phyloP scores from a whole-genome alignment of 148 eudicot genomes.

The Chenopodium formosanum region DNA sequence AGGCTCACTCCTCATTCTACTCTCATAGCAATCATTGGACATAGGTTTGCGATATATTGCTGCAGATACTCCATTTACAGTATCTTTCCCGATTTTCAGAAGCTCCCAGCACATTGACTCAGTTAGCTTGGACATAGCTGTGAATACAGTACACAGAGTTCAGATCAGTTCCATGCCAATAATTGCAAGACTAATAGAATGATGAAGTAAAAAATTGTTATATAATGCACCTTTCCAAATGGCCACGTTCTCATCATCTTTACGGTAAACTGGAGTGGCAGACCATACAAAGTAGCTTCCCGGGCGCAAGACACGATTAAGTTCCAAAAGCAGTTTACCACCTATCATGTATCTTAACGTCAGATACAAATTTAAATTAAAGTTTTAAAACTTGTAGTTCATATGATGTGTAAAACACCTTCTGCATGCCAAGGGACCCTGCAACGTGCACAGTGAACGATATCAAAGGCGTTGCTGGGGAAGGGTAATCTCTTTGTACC shows the following conservation, averaged over 20 bases:
- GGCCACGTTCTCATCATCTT: conserved; percentile 44
- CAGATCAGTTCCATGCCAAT: not conserved
- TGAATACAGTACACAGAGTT: conserved; percentile 2
- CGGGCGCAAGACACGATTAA: conserved; percentile 70
- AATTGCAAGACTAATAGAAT: not conserved
- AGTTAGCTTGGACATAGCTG: conserved; percentile 61
- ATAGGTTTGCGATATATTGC: conserved; percentile 68
- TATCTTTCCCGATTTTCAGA: conserved; percentile 40
- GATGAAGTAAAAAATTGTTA: not conserved
- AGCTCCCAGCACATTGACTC: conserved; percentile 74
- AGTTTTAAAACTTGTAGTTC: not conserved
- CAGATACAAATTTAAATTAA: not conserved
- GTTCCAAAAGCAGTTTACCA: conserved; percentile 73
- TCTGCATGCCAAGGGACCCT: conserved; percentile 82
- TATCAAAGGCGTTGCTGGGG: conserved; percentile 63
- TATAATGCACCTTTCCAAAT: conserved; percentile 56
- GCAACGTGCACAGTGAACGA: conserved; percentile 79
- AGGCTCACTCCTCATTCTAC: conserved; percentile 42
- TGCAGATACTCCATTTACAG: conserved; percentile 50
- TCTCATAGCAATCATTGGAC: conserved; percentile 67
- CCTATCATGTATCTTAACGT: conserved; percentile 32
- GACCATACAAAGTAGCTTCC: conserved; percentile 86
- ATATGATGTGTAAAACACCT: conserved; percentile 35
- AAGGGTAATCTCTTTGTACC: conserved; percentile 65
- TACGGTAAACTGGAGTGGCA: conserved; percentile 77